Base-by-base conservation (phyloP, 768 basidiomycete species). In the Hericium alpestre region DNA sequence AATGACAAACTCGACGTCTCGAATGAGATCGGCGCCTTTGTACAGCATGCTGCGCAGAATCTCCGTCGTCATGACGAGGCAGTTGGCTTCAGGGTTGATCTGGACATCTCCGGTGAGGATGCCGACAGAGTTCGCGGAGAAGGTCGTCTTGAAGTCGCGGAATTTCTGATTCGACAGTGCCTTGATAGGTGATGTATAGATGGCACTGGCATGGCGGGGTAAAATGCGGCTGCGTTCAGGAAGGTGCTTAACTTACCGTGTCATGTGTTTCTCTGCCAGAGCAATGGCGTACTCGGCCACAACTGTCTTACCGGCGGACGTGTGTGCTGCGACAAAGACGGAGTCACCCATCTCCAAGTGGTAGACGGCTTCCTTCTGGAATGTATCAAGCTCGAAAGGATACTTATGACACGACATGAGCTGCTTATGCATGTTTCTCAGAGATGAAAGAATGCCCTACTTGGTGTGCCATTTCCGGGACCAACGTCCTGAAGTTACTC, bases 291-390 rank as follows among this genome's bases (percentile, higher is more conserved):
- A 99, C 67, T 99, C 96, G 0, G 96, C 96, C 8, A 99, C 96
- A 16, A 98, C 96, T 1, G 96, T 99, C 72, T 99, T 99, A 38
- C 96, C 96, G 15, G 96, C 96, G n/a, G 91, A 94, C 3, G 96
- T 99, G 72, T 99, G 96, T 5, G 96, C 96, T 13, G 96, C 96
- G n/a, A 99, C 94, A 68, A 99, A 99, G 16, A 99, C 95, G 12
- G 93, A 95, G 63, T 99, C 91, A 9, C 94, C 96, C 76, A 90
- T 83, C 70, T 99, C 96, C 16, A 99, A 78, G 70, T 96, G 93
- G 70, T 96, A 96, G 7, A 98, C 91, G 1, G 96, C 96, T 68
- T 98, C 93, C 69, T 97, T 98, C 70, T 99, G 96, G 74, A 98
- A 99, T 0, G 87, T 94, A 70, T 99, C 96, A 32, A 99, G 79